A percentile compares a stretch with the other conserved stretches of the same genome.
These are phyloP conservation scores for Cercis canadensis DNA, from an alignment of 306 rosid genomes.

Conservation along the genomic window DNA sequence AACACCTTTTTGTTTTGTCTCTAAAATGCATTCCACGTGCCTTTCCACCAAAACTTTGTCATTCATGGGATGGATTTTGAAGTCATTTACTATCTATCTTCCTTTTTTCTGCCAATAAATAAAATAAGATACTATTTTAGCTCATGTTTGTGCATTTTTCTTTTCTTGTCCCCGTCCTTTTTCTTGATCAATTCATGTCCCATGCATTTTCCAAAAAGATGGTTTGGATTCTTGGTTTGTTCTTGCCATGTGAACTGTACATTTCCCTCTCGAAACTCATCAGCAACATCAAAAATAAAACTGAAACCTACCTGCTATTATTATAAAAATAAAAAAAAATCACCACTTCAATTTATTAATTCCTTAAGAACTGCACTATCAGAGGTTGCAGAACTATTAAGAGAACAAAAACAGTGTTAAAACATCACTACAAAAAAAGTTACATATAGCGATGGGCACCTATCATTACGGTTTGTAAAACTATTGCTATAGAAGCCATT, in stretches of 20 bases:
- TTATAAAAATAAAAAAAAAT: no score
- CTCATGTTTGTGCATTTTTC: slow-evolving; percentile 17
- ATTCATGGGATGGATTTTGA: slow-evolving; percentile 21
- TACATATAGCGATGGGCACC: no score
- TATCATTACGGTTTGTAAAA: no score
- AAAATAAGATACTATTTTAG: slow-evolving; percentile 19
- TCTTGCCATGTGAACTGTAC: slow-evolving; percentile 11
- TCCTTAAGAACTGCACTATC: no score
- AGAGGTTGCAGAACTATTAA: no score
- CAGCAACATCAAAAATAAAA: no score
- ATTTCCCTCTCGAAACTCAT: no score
- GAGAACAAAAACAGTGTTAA: no score
- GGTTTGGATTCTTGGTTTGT: slow-evolving; percentile 3
- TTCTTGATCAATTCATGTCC: slow-evolving; percentile 37
- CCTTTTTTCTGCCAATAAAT: slow-evolving; percentile 4
- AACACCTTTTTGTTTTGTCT: slow-evolving; percentile 51
- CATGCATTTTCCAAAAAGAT: slow-evolving; percentile 22
- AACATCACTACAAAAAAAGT: no score
- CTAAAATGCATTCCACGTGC: slow-evolving; percentile 76
- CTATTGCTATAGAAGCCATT: no score
- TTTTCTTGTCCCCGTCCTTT: slow-evolving; percentile 43
- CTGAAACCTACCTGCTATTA: no score
- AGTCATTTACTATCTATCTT: slow-evolving; percentile 20
- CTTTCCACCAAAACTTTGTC: slow-evolving; percentile 54
- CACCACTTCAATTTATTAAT: no score